Evolutionary conservation across 2,329 filamentous ascomycete species (phyloP).

Genomic region (Aspergillus flavus): DNA sequence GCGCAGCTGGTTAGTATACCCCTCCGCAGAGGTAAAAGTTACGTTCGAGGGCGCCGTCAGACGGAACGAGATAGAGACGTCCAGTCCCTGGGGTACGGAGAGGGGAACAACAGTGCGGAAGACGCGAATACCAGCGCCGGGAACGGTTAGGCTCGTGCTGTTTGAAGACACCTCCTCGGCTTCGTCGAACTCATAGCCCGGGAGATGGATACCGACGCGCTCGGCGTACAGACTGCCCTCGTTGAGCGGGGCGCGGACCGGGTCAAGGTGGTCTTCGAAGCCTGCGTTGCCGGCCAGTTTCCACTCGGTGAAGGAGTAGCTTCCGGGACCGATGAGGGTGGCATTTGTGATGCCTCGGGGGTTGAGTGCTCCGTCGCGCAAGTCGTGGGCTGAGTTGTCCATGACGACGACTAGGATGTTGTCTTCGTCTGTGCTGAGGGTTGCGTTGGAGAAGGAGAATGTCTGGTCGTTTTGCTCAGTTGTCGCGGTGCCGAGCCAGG

Average conservation of each 20-base stretch:
- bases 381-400: constrained; percentile 50
- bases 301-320: constrained; percentile 56
- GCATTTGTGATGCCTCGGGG: constrained; percentile 48
- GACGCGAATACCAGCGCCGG: constrained; percentile 56
- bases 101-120: constrained; percentile 59
- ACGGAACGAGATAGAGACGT: constrained; percentile 60
- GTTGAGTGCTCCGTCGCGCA: constrained; percentile 33
- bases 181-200: constrained; percentile 52
- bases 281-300: constrained; percentile 61
- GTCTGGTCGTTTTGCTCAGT: constrained; percentile 32
- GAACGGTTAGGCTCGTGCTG: constrained; percentile 35
- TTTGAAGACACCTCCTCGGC: constrained; percentile 42
- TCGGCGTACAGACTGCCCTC: constrained; percentile 63
- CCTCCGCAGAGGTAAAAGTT: constrained; percentile 23
- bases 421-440: constrained; percentile 51
- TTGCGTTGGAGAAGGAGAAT: constrained; percentile 55
- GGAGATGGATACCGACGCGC: constrained; percentile 61
- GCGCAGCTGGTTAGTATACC: constrained; percentile 42
- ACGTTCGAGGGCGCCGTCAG: constrained; percentile 49
- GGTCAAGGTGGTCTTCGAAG: constrained; percentile 56
- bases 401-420: constrained; percentile 63
- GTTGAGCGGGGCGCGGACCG: constrained; percentile 57
- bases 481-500: constrained; percentile 50
- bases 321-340: constrained; percentile 42
- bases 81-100: constrained; percentile 53